Conservation (phyloP, 345 rosid genomes). For the Rhodamnia argentea region DNA sequence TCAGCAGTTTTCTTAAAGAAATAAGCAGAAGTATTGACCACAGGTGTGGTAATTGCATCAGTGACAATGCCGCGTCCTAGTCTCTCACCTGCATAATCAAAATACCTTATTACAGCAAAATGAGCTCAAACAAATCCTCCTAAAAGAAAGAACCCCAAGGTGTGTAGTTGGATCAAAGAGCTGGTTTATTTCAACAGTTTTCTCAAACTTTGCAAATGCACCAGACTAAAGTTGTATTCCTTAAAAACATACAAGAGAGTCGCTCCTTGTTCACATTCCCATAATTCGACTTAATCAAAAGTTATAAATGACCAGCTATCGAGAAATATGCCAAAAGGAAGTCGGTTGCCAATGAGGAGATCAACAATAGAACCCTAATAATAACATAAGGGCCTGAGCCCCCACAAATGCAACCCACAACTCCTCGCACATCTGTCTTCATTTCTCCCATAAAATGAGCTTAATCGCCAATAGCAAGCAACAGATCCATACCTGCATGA, state of each 20-base stretch:
- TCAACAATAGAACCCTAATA: neutral
- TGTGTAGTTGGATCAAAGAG: neutral
- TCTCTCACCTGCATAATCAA: conserved; percentile 56
- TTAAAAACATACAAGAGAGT: neutral
- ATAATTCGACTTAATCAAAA: neutral
- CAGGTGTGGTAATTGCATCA: conserved; percentile 95
- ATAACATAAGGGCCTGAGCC: neutral
- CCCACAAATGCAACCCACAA: neutral
- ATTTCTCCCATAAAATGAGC: neutral
- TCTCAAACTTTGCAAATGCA: neutral
- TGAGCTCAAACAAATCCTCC: neutral
- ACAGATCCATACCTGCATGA: conserved; percentile 69
- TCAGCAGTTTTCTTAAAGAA: conserved; percentile 82
- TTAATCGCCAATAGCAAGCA: neutral
- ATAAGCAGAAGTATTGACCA: conserved; percentile 88
- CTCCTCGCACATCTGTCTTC: neutral
- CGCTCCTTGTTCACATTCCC: neutral
- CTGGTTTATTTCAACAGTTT: neutral
- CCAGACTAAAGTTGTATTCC: neutral
- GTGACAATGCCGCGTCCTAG: conserved; percentile 93
- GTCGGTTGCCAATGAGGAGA: neutral
- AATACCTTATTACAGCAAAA: neutral
- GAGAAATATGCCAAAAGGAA: neutral
- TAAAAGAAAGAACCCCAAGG: neutral
- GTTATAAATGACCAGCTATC: neutral